These are phyloP conservation scores for Lathyrus tuberosus DNA, from an alignment of 306 rosid species.

Conservation along the genomic window DNA sequence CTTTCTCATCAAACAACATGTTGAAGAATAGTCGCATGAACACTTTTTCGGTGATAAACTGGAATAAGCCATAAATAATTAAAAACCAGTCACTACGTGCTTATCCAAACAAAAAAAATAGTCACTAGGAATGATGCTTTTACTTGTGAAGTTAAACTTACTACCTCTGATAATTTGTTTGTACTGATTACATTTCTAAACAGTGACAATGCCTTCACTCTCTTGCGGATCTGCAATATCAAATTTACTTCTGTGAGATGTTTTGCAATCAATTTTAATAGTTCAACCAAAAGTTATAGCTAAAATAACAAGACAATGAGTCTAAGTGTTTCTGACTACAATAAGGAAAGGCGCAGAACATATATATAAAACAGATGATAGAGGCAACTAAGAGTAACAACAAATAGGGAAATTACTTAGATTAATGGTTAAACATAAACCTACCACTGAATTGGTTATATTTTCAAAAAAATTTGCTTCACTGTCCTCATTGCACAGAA, in stretches of 20 bases:
- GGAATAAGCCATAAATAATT: constrained; percentile 38
- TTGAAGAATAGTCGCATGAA: constrained; percentile 81
- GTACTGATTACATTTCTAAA: constrained; percentile 59
- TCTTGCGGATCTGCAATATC: constrained; percentile 71
- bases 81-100: constrained; percentile 36
- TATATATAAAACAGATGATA: neutral
- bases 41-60: constrained; percentile 70
- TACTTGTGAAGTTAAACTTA: constrained; percentile 25
- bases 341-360: constrained; percentile 12
- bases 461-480: constrained; percentile 80
- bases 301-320: constrained; percentile 26
- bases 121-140: constrained; percentile 30
- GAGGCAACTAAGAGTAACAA: constrained; percentile 11
- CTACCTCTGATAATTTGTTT: constrained; percentile 75
- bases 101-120: constrained; percentile 25
- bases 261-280: constrained; percentile 8
- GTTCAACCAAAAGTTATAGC: constrained; percentile 27
- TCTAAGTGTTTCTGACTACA: constrained; percentile 22
- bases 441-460: constrained; percentile 76
- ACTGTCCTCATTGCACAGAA: constrained; percentile 59
- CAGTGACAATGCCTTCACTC: constrained; percentile 78
- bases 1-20: constrained; percentile 73
- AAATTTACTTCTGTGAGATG: constrained; percentile 21
- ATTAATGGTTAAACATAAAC: constrained; percentile 21
- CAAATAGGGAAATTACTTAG: constrained; percentile 14